Evolutionary conservation across 306 rosid species (phyloP), one percentile per base, ranked within the genome.

Genomic region (Sechiopsis laciniata): DNA sequence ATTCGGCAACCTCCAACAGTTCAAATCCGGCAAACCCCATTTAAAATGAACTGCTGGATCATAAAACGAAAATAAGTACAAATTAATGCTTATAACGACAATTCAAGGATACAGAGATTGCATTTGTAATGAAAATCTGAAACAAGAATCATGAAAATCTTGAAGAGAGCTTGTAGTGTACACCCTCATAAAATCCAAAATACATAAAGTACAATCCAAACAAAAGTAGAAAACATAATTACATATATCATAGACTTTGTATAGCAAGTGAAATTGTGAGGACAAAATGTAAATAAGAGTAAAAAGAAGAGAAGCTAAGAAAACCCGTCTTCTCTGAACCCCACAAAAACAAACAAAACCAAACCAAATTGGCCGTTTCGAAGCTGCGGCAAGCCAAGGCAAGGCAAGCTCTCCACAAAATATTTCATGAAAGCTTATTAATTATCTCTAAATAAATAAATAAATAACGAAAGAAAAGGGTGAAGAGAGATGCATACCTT

Each of bases 401-500:
- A 62, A 29, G 21, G 46, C 8, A 40, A 40, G 46, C 7, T 21
- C 70, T 64, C 53, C 52, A 37, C 70, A 26, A 64, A 35, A 64
- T 64, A 2, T 48, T 35, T 52, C 71, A 19, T 64, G 9, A 17
- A 40, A 64, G 16, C 71, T 8, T 16, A 29, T 26, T n/a, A 42
- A 40, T 64, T n/a, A 40, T 40, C 2, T 40, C 10, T 9, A 42
- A 10, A 40, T 40, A 37, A 37, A 37, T 0, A 40, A 40, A 40
- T 0, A 40, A 40, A 40, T n/a, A n/a, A n/a, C n/a, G 16, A 64
- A 9, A 64, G 10, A 64, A 64, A 11, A 16, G 9, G 7, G 9
- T 64, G 14, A 35, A 37, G 22, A 35, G 0, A 64, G 70, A 64
- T 9, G 53, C 70, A 37, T 64, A 64, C 71, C 53, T 64, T 64